phyloP scores from a whole-genome alignment of 2,329 filamentous ascomycete species.

The Colletotrichum sp. region DNA sequence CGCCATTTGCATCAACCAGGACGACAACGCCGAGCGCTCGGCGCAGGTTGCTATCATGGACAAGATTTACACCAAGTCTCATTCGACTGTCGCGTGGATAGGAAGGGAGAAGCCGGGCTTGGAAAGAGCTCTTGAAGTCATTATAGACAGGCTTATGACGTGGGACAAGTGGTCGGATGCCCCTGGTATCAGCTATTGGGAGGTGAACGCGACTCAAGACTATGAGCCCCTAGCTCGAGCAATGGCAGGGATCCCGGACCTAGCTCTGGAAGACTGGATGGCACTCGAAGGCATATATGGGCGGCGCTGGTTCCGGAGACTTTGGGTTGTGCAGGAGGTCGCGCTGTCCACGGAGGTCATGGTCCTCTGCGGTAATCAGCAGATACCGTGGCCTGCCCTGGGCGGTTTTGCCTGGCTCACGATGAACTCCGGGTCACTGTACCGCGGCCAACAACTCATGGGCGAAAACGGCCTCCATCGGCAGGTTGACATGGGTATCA shows the following conservation, averaged over 20 bases:
- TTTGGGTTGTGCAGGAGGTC: background rate
- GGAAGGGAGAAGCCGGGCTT: background rate
- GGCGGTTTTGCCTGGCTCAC: background rate
- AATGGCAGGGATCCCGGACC: background rate
- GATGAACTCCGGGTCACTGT: background rate
- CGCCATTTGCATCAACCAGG: background rate
- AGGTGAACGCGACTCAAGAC: background rate
- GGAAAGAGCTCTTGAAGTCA: background rate
- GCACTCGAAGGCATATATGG: background rate
- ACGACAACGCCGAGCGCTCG: background rate
- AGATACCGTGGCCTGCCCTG: background rate
- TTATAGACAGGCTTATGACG: background rate
- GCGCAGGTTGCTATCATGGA: slow-evolving; percentile 7
- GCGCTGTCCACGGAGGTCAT: background rate
- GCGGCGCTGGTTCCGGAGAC: background rate
- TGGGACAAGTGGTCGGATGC: background rate
- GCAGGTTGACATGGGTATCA: background rate
- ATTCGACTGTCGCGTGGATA: background rate
- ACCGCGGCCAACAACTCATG: background rate
- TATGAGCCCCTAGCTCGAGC: background rate
- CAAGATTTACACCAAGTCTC: background rate
- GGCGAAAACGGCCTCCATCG: background rate
- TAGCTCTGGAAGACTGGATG: background rate
- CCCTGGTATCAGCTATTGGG: background rate
- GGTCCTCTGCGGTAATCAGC: background rate